Conservation (phyloP, 176 grass and related monocot species). For the Triticum timopheevii region DNA sequence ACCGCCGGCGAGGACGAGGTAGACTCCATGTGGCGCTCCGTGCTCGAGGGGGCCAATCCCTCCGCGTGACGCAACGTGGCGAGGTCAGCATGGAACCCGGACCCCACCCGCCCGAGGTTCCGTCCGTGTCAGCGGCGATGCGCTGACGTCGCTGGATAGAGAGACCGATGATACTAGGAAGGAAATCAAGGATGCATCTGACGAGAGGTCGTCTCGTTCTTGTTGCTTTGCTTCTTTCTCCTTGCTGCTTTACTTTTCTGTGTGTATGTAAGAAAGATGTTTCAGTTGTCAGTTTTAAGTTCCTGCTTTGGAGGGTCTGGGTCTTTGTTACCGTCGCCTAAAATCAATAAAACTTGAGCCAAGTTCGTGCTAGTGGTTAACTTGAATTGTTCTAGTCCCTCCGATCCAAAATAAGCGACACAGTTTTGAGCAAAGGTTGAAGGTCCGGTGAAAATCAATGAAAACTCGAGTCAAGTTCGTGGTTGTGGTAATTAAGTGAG, state of each 20-base stretch:
- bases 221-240: slow-evolving; percentile 6
- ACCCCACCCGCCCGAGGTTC: neutral
- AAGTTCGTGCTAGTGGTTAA: too few relatives aligned
- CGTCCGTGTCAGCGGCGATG: neutral
- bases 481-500: too few relatives aligned
- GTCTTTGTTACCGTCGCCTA: too few relatives aligned
- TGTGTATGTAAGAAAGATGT: neutral
- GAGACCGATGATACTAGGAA: neutral
- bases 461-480: too few relatives aligned
- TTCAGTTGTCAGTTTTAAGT: neutral
- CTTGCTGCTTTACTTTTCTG: neutral
- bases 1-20: slow-evolving; percentile 45
- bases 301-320: too few relatives aligned
- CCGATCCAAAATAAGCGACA: too few relatives aligned
- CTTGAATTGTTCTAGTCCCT: too few relatives aligned
- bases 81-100: neutral
- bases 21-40: slow-evolving; percentile 65
- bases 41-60: slow-evolving; percentile 26
- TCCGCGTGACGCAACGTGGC: slow-evolving; percentile 31
- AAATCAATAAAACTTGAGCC: too few relatives aligned
- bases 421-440: too few relatives aligned
- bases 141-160: neutral
- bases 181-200: neutral
- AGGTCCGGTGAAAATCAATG: too few relatives aligned
- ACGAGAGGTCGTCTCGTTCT: neutral